phyloP scores from a whole-genome alignment of 257 asterid species.

The Rehmannia glutinosa region DNA sequence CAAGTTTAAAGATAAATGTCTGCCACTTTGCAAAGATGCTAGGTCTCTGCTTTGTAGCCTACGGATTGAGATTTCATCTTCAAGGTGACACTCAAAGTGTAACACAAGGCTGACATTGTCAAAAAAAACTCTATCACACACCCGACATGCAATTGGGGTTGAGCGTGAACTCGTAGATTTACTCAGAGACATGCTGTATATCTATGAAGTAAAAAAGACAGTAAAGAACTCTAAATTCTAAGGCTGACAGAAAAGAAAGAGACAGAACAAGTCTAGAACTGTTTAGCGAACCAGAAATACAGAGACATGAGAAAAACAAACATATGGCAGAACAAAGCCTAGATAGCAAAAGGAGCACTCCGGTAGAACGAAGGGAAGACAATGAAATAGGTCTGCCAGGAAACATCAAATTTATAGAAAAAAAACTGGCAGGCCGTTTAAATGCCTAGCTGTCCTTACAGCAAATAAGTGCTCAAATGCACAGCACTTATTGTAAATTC shows the following conservation, averaged over 20 bases:
- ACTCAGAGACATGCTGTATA: slow-evolving; percentile 19
- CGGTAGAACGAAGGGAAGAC: slow-evolving; percentile 14
- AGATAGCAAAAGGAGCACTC: background rate
- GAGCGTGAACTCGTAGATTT: background rate
- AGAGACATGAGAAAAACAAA: background rate
- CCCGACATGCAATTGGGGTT: slow-evolving; percentile 28
- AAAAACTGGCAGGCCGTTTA: slow-evolving; percentile 13
- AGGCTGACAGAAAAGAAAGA: background rate
- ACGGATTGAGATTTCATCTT: background rate
- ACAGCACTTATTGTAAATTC: slow-evolving; percentile 22
- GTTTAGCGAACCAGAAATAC: background rate
- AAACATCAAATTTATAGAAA: slow-evolving; percentile 23
- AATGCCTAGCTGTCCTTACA: slow-evolving; percentile 23
- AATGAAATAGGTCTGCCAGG: slow-evolving; percentile 16
- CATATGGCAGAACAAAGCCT: too few species aligned
- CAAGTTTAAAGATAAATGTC: background rate
- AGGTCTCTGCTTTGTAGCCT: slow-evolving; percentile 6
- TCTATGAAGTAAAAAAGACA: slow-evolving; percentile 6
- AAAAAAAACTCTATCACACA: slow-evolving; percentile 28
- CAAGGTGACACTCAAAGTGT: slow-evolving; percentile 33
- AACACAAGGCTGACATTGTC: slow-evolving; percentile 29
- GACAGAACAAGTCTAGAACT: background rate
- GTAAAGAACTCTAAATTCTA: slow-evolving; percentile 1
- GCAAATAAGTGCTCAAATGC: slow-evolving; percentile 15
- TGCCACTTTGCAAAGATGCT: slow-evolving; percentile 5